phyloP scores from a whole-genome alignment of 768 basidiomycete species.

The Hygrocybe coccinea region DNA sequence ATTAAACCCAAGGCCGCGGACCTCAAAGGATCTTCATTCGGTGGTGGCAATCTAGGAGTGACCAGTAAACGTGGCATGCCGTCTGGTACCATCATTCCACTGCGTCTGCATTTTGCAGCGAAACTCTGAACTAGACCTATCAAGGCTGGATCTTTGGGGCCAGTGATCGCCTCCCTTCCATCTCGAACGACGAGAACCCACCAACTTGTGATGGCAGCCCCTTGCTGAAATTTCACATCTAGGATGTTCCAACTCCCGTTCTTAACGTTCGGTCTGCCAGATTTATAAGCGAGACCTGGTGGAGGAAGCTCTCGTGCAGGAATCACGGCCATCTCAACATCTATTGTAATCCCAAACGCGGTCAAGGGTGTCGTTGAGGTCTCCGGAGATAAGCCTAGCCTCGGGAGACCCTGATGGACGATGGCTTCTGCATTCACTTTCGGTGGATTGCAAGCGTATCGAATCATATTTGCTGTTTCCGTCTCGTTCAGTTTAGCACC shows the following conservation, averaged over 20 bases:
- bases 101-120: constrained; percentile 45
- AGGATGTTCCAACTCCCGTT: constrained; percentile 78
- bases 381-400: constrained; percentile 43
- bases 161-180: constrained; percentile 32
- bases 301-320: constrained; percentile 61
- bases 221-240: constrained; percentile 60
- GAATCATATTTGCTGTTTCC: constrained; percentile 69
- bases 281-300: constrained; percentile 53
- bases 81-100: constrained; percentile 52
- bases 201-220: constrained; percentile 52
- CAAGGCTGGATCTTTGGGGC: constrained; percentile 41
- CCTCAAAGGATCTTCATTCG: constrained; percentile 33
- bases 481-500: constrained; percentile 53
- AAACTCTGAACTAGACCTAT: constrained; percentile 48
- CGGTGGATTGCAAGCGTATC: constrained; percentile 60
- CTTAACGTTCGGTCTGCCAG: constrained; percentile 39
- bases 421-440: constrained; percentile 54
- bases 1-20: constrained; percentile 38
- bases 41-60: constrained; percentile 26
- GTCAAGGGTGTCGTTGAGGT: constrained; percentile 31
- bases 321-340: constrained; percentile 53
- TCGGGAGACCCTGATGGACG: constrained; percentile 50
- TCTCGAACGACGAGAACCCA: constrained; percentile 65
- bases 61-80: constrained; percentile 34
- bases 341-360: constrained; percentile 59